A percentile compares a stretch with the other conserved stretches of the same genome.
Evolutionary conservation across 1,139 yeast species (phyloP).

Genomic region (Saccharomyces hybrid): DNA sequence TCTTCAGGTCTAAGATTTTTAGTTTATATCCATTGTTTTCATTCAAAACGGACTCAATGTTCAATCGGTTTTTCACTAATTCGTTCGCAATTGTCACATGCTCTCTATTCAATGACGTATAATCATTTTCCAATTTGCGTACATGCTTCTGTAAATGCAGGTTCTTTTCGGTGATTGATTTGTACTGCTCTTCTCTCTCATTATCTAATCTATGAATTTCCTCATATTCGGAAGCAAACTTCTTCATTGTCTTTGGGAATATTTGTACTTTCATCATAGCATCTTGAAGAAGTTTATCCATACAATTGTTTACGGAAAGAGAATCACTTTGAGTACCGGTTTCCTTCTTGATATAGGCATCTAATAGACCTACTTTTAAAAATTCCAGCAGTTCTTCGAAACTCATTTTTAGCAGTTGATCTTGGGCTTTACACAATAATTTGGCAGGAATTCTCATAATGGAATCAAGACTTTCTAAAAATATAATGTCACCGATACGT

Average conservation of each 20-base stretch:
- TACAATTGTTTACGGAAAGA: background rate
- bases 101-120: slow-evolving; percentile 47
- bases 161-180: slow-evolving; percentile 53
- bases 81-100: slow-evolving; percentile 49
- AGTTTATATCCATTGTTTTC: slow-evolving; percentile 51
- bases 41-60: slow-evolving; percentile 57
- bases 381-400: slow-evolving; percentile 71
- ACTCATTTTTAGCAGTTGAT: slow-evolving; percentile 47
- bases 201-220: slow-evolving; percentile 64
- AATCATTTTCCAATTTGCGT: slow-evolving; percentile 62
- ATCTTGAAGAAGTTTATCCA: slow-evolving; percentile 65
- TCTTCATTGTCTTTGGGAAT: slow-evolving; percentile 59
- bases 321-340: slow-evolving; percentile 42
- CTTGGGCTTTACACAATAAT: slow-evolving; percentile 60
- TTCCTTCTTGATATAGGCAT: slow-evolving; percentile 37
- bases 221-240: slow-evolving; percentile 65
- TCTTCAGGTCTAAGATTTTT: slow-evolving; percentile 45
- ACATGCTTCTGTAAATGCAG: slow-evolving; percentile 69
- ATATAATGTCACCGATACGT: slow-evolving; percentile 73
- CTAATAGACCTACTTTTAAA: slow-evolving; percentile 69
- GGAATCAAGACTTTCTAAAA: slow-evolving; percentile 84
- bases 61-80: slow-evolving; percentile 53
- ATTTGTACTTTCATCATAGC: slow-evolving; percentile 60
- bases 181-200: slow-evolving; percentile 63
- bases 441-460: slow-evolving; percentile 77